These are phyloP conservation scores for Thermochaetoides dissita DNA, from an alignment of 2,329 filamentous ascomycete species.

Conservation along the genomic window DNA sequence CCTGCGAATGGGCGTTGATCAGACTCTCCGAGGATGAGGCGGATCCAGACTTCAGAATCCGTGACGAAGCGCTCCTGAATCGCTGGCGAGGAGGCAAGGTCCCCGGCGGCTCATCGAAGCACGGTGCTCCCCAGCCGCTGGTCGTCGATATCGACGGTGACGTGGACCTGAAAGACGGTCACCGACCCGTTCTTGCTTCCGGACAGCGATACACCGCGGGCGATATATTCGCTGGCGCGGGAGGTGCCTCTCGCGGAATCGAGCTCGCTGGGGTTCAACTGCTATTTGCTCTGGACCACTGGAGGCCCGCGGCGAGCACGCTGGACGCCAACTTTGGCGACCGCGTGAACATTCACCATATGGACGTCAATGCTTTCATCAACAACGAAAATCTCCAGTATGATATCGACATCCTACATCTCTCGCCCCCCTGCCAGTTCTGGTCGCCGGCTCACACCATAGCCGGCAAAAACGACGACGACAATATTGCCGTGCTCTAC, in stretches of 20 bases:
- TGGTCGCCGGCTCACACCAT: slow-evolving; percentile 61
- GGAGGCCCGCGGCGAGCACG: slow-evolving; percentile 39
- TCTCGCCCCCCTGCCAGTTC: slow-evolving; percentile 65
- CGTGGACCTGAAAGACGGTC: background rate
- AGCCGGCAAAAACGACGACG: slow-evolving; percentile 44
- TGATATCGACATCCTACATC: slow-evolving; percentile 54
- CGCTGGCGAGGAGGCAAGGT: slow-evolving; percentile 27
- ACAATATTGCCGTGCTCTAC: slow-evolving; percentile 48
- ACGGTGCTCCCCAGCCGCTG: slow-evolving; percentile 13
- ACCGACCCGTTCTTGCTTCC: background rate
- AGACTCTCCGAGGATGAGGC: slow-evolving; percentile 16
- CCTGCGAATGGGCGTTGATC: slow-evolving; percentile 24
- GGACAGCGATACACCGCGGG: slow-evolving; percentile 49
- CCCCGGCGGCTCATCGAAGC: slow-evolving; percentile 25
- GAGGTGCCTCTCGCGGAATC: slow-evolving; percentile 56
- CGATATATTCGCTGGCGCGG: slow-evolving; percentile 61
- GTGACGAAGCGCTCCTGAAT: slow-evolving; percentile 19
- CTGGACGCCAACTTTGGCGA: slow-evolving; percentile 45
- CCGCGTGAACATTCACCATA: slow-evolving; percentile 28
- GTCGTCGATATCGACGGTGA: slow-evolving; percentile 16
- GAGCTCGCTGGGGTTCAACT: slow-evolving; percentile 41
- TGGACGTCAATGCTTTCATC: slow-evolving; percentile 37
- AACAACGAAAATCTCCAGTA: slow-evolving; percentile 15
- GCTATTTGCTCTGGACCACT: slow-evolving; percentile 50
- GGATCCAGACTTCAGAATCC: slow-evolving; percentile 14